Evolutionary conservation across 2,329 filamentous ascomycete species (phyloP), one percentile per base, ranked within the genome.

Genomic region (Penicillium decumbens): DNA sequence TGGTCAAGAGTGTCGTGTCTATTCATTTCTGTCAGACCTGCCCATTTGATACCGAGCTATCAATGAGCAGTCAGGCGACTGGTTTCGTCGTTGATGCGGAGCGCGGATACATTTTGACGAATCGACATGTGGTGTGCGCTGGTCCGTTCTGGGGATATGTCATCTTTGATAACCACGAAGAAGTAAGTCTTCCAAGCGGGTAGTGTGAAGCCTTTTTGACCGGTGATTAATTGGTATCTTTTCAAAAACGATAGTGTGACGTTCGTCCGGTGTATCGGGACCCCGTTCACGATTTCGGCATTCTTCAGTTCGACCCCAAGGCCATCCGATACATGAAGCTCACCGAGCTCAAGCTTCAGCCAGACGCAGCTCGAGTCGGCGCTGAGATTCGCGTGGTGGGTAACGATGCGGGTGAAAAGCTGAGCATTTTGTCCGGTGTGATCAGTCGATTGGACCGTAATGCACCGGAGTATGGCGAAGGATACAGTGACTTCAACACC

Each of bases 11-110:
- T 61, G 93, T 97, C 15, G 93, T 98, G 43, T 95, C 92, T n/a
- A 97, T 98, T 64, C 88, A 95, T 59, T 98, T 98, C 75, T 97
- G 92, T 69, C 90, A 96, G 77, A 96, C 93, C 0, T 95, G 89
- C 69, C 91, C 92, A 23, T 98, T 98, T 69, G 93, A 98, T 70
- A 97, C 93, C n/a, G 93, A 98, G 62, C 77, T 89, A 25, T 93
- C 93, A 6, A 80, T 95, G 69, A 89, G 89, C 15, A 96, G 90
- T 64, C 93, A 98, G 75, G 93, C 93, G 3, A 98, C 93, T 0
- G 93, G 93, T 6, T 98, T 98, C 67, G 91, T 98, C 13, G 93
- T 98, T 23, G 93, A 98, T 74, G 89, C 93, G 4, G 86, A 95
- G 73, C 84, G 83, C 69, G 93, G 93, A 69, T 90, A 91, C 67